Evolutionary conservation across 106 monocot species (phyloP).

Genomic region (Gastrodia elata): DNA sequence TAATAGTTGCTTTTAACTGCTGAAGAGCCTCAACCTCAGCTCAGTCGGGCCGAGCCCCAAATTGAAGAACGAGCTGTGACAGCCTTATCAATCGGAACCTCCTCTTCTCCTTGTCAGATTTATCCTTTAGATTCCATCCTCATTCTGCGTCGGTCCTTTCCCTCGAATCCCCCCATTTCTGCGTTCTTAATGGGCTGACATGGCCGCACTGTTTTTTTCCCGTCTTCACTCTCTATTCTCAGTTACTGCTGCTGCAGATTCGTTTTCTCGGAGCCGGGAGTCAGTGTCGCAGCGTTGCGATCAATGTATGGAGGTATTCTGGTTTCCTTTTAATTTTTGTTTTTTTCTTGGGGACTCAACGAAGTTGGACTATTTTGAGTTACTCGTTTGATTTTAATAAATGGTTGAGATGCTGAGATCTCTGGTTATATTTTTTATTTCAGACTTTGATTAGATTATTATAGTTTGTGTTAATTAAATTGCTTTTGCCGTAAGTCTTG

Average conservation of each 20-base stretch:
- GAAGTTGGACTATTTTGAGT: not conserved
- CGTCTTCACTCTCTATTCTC: not conserved
- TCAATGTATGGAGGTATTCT: not conserved
- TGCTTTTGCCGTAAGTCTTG: too few species aligned
- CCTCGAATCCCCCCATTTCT: not conserved
- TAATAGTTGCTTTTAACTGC: too few species aligned
- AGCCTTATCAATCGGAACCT: too few species aligned
- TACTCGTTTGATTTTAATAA: not conserved
- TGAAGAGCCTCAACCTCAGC: too few species aligned
- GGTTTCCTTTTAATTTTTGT: not conserved
- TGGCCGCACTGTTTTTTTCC: not conserved
- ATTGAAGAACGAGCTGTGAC: too few species aligned
- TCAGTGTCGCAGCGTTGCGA: not conserved
- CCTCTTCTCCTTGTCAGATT: not conserved
- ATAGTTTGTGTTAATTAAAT: too few species aligned
- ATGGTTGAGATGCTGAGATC: not conserved
- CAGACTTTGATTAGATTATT: too few species aligned
- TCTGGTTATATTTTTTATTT: not conserved
- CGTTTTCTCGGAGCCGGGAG: not conserved
- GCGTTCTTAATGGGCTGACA: not conserved
- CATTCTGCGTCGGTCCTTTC: not conserved
- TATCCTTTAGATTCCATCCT: not conserved
- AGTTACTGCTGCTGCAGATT: not conserved
- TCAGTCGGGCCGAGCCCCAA: too few species aligned
- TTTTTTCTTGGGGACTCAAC: not conserved